Percentiles rank a stretch among this genome's conserved stretches.
Conservation (phyloP, 2,329 filamentous ascomycete genomes). For the Phialophora macrospora region DNA sequence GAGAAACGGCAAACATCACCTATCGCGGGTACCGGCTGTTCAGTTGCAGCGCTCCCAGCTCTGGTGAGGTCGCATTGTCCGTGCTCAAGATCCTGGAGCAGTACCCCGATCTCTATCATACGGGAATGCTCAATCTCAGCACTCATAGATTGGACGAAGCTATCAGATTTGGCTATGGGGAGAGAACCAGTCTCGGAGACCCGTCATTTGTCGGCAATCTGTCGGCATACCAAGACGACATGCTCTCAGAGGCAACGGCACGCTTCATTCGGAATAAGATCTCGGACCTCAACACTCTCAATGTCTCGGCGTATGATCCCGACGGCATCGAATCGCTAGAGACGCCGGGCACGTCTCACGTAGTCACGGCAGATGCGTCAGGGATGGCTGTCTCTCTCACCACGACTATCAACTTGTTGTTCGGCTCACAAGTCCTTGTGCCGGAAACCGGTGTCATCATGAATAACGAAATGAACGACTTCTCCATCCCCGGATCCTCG, state of each 20-base stretch:
- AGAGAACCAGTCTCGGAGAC: slow-evolving; percentile 79
- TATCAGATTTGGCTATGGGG: slow-evolving; percentile 85
- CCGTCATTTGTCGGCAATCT: slow-evolving; percentile 73
- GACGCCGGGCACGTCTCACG: slow-evolving; percentile 61
- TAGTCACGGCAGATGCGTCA: slow-evolving; percentile 68
- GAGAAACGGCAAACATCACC: slow-evolving; percentile 66
- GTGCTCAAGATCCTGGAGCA: slow-evolving; percentile 83
- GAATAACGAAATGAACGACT: slow-evolving; percentile 72
- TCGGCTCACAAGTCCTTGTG: slow-evolving; percentile 78
- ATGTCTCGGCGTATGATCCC: slow-evolving; percentile 76
- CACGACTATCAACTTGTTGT: slow-evolving; percentile 85
- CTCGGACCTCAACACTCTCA: slow-evolving; percentile 71
- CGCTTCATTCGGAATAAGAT: slow-evolving; percentile 68
- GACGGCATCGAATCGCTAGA: slow-evolving; percentile 67
- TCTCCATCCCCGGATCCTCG: slow-evolving; percentile 75
- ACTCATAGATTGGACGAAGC: slow-evolving; percentile 86
- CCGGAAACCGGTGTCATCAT: slow-evolving; percentile 83
- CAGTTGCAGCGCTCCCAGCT: slow-evolving; percentile 73
- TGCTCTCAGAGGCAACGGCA: slow-evolving; percentile 68
- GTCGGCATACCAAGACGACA: slow-evolving; percentile 65
- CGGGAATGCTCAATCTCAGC: slow-evolving; percentile 65
- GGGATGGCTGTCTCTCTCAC: slow-evolving; percentile 82
- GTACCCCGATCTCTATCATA: slow-evolving; percentile 67
- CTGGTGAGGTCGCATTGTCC: slow-evolving; percentile 74
- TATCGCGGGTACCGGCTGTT: slow-evolving; percentile 75